Conservation (phyloP, 1,284 basidiomycete species). For the Coniophora puteana region DNA sequence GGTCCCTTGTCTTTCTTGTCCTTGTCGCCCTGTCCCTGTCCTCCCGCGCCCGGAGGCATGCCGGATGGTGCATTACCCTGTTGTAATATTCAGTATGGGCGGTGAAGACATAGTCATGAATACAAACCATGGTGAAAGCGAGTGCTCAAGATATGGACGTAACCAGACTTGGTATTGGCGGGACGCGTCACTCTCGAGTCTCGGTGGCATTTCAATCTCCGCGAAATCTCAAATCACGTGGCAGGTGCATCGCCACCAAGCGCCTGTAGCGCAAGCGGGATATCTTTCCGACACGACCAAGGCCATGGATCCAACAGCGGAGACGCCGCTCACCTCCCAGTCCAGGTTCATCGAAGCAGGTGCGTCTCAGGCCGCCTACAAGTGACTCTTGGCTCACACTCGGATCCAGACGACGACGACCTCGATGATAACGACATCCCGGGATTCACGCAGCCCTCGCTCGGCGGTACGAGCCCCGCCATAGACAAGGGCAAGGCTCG, state of each 20-base stretch:
- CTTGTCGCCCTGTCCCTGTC: slow-evolving; percentile 50
- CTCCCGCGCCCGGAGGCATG: slow-evolving; percentile 43
- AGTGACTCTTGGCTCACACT: slow-evolving; percentile 8
- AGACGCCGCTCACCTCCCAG: slow-evolving; percentile 53
- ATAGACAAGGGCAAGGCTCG: slow-evolving; percentile 68
- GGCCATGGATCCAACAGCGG: slow-evolving; percentile 26
- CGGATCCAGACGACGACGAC: slow-evolving; percentile 71
- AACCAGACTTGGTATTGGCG: too few relatives aligned
- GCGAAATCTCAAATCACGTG: slow-evolving; percentile 3
- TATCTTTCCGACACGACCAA: background rate
- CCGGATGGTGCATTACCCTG: slow-evolving; percentile 84
- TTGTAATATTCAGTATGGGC: slow-evolving; percentile 1
- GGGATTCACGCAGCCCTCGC: slow-evolving; percentile 62
- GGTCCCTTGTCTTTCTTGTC: slow-evolving; percentile 57
- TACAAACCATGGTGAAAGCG: slow-evolving; percentile 27
- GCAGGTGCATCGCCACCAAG: background rate
- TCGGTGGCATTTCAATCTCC: slow-evolving; percentile 14
- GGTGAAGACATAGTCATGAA: slow-evolving; percentile 1
- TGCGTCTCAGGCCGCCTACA: slow-evolving; percentile 13
- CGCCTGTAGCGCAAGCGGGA: background rate
- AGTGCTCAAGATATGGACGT: too few relatives aligned
- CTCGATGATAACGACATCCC: slow-evolving; percentile 77
- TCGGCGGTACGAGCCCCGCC: slow-evolving; percentile 37
- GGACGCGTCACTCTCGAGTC: slow-evolving; percentile 60
- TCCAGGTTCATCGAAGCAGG: slow-evolving; percentile 79